These are phyloP conservation scores for Collybiopsis confluens DNA, from an alignment of 768 basidiomycete genomes.

Conservation along the genomic window DNA sequence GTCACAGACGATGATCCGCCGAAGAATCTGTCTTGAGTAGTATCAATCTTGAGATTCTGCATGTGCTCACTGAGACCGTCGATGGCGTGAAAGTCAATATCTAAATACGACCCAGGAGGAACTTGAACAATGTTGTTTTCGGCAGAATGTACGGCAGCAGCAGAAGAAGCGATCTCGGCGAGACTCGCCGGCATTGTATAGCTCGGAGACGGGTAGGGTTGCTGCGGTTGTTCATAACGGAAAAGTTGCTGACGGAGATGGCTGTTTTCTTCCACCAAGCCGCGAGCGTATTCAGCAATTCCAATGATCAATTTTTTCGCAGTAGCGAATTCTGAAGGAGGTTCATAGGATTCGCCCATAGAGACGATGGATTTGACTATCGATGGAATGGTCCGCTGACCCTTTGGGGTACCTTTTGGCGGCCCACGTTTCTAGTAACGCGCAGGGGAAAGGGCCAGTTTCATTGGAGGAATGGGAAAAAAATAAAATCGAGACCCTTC, in stretches of 20 bases:
- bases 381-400: neutral
- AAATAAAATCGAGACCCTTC: neutral
- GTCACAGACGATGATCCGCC: constrained; percentile 30
- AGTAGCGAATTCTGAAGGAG: neutral
- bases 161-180: no score
- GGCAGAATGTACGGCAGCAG: no score
- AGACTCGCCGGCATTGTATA: no score
- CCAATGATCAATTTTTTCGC: neutral
- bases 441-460: no score
- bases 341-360: neutral
- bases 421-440: constrained; percentile 43
- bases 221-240: neutral
- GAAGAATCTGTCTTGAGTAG: constrained; percentile 19
- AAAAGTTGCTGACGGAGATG: neutral
- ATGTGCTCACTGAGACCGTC: constrained; percentile 6
- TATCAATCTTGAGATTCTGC: constrained; percentile 1
- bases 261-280: neutral
- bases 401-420: constrained; percentile 33
- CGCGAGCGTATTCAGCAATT: neutral
- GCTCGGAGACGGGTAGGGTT: no score
- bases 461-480: neutral
- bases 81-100: neutral
- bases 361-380: constrained; percentile 3
- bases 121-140: neutral
- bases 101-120: constrained; percentile 6